These are phyloP conservation scores for Phytopythium oedochilum DNA, from an alignment of 352 stramenopile genomes.

Conservation along the genomic window DNA sequence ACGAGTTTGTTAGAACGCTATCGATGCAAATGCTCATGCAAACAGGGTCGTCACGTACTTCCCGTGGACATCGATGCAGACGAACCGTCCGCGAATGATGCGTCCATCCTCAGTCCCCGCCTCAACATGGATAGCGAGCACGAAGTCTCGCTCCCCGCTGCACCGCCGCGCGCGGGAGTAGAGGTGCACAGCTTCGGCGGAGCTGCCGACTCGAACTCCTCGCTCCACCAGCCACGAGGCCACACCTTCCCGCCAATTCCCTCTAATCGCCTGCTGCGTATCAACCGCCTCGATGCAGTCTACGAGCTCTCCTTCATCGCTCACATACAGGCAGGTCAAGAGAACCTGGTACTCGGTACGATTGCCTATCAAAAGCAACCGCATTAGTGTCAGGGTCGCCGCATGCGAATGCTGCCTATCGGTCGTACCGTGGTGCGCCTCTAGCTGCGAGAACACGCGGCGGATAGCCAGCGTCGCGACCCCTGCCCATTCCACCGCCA, in stretches of 20 bases:
- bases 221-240: slow-evolving; percentile 18
- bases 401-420: not conserved
- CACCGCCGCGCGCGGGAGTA: slow-evolving; percentile 23
- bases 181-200: slow-evolving; percentile 24
- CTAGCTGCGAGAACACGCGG: slow-evolving; percentile 25
- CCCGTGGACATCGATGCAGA: slow-evolving; percentile 47
- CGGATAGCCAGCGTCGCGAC: slow-evolving; percentile 33
- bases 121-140: slow-evolving; percentile 42
- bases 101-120: slow-evolving; percentile 18
- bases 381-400: not conserved
- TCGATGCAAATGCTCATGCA: not conserved
- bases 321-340: slow-evolving; percentile 9
- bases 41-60: slow-evolving; percentile 1
- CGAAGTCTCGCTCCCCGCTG: slow-evolving; percentile 27
- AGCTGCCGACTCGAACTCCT: slow-evolving; percentile 20
- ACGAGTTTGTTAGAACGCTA: not conserved
- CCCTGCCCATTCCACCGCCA: slow-evolving; percentile 7
- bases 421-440: not conserved
- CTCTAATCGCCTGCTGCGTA: not conserved
- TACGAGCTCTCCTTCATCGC: slow-evolving; percentile 4
- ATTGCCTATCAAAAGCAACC: not conserved
- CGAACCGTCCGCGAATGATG: slow-evolving; percentile 25
- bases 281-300: not conserved
- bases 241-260: slow-evolving; percentile 3
- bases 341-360: slow-evolving; percentile 9